These are phyloP conservation scores for Oenanthe javanica DNA, from an alignment of 140 eudicot genomes.

Conservation along the genomic window DNA sequence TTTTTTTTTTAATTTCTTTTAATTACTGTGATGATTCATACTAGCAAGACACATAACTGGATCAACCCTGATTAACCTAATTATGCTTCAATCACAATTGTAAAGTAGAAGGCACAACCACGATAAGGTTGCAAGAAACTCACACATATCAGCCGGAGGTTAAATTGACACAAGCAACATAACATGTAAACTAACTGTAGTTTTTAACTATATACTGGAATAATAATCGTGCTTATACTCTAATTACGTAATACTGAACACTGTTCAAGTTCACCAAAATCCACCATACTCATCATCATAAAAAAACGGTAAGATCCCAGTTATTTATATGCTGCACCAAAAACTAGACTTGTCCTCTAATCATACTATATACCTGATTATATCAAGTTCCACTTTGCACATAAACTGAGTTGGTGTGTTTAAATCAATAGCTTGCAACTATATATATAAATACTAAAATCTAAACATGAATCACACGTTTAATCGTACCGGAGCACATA, in stretches of 20 bases:
- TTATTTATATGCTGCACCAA: too few relatives aligned
- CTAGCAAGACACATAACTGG: neutral
- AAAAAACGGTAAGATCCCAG: too few relatives aligned
- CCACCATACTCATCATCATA: too few relatives aligned
- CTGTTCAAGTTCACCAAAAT: neutral
- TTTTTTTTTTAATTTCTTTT: neutral
- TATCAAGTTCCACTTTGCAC: neutral
- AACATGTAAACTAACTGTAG: neutral
- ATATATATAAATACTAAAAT: neutral
- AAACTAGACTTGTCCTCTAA: neutral
- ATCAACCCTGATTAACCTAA: neutral
- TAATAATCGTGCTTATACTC: neutral
- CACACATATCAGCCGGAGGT: neutral
- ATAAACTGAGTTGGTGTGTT: neutral
- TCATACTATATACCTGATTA: neutral
- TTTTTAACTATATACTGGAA: neutral
- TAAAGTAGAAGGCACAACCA: neutral
- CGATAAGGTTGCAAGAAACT: neutral
- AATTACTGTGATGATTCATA: neutral
- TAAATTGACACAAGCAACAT: neutral
- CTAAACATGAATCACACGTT: neutral
- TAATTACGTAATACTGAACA: neutral
- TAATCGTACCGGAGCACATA: neutral
- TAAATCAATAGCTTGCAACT: neutral
- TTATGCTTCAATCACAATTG: neutral